Conservation (phyloP, 225 moss, liverwort and hornwort genomes). For the Bryum argenteum region DNA sequence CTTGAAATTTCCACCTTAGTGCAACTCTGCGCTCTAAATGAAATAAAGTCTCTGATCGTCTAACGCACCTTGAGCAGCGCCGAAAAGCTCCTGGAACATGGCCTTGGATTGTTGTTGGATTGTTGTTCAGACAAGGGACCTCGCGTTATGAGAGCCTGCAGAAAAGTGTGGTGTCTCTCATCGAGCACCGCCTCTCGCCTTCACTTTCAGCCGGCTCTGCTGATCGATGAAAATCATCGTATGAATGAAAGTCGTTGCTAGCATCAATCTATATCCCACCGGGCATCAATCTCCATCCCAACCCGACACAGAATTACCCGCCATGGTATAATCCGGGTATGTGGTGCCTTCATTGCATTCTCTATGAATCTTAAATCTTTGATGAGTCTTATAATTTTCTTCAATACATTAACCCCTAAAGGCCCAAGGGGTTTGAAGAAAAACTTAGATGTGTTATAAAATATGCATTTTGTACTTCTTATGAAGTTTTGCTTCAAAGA, state of each 20-base stretch:
- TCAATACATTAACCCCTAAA: too few relatives aligned
- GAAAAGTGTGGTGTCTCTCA: conserved; percentile 62
- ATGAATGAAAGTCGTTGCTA: not conserved
- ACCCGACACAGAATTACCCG: not conserved
- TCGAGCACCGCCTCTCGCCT: conserved; percentile 43
- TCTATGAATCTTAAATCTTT: too few relatives aligned
- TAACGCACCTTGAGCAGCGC: conserved; percentile 37
- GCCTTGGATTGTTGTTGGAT: conserved; percentile 43
- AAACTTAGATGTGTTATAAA: too few relatives aligned
- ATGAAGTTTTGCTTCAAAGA: too few relatives aligned
- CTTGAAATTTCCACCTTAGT: not conserved
- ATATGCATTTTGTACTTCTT: too few relatives aligned
- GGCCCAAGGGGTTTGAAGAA: too few relatives aligned
- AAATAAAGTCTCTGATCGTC: not conserved
- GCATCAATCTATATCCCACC: conserved; percentile 51
- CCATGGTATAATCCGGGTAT: too few relatives aligned
- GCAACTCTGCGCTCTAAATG: not conserved
- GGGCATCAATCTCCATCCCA: conserved; percentile 30
- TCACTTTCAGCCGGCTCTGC: not conserved
- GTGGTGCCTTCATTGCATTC: too few relatives aligned
- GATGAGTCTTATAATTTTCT: too few relatives aligned
- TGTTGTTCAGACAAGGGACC: conserved; percentile 53
- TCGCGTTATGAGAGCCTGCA: conserved; percentile 67
- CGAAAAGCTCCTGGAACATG: conserved; percentile 51
- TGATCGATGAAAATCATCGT: not conserved